Evolutionary conservation across 2,329 filamentous ascomycete genomes (phyloP), one percentile per base, ranked within the genome.

Genomic region (Pseudogymnoascus sp.): DNA sequence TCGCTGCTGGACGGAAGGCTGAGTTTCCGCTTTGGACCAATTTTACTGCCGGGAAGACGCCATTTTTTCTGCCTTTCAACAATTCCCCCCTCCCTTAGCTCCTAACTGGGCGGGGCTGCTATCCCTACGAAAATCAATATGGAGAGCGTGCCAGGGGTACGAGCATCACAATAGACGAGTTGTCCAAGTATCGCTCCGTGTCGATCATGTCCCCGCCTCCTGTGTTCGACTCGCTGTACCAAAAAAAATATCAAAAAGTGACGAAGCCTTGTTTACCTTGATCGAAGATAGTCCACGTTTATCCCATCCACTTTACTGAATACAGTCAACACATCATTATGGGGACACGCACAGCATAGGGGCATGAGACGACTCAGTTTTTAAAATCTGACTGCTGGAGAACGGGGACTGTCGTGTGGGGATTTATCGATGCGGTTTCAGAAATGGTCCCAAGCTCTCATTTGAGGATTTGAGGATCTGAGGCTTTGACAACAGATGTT

Each of bases 91-190:
- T 14, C 30, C 43, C 43, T 54, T 54, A 18, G 43, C 43, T 54
- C 43, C 14, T 25, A 54, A 32, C 43, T 22, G 18, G 43, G 25
- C 43, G 43, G 43, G 43, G 25, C 43, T 22, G 25, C 25, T 18
- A 54, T 54, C 43, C 43, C 25, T 54, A 54, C 25, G 43, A 54
- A 54, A 54, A 54, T 54, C 43, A 54, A 54, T 54, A 32, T 54
- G 43, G 25, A 32, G 18, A 54, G 43, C 25, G 43, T 6, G 43
- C 16, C 25, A 54, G 43, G 43, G 43, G 43, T 54, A 9, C 7
- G 43, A 50, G 30, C 43, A 50, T 50, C 43, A 16, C 43, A 50
- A 30, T 50, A 2, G 14, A 16, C n/a, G 6, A 54, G 41, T 50
- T 50, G 43, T 50, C 7, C 43, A 16, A 8, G 30, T 50, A 30